Base-by-base conservation (phyloP, 306 rosid genomes). In the Inga leiocalycina region DNA sequence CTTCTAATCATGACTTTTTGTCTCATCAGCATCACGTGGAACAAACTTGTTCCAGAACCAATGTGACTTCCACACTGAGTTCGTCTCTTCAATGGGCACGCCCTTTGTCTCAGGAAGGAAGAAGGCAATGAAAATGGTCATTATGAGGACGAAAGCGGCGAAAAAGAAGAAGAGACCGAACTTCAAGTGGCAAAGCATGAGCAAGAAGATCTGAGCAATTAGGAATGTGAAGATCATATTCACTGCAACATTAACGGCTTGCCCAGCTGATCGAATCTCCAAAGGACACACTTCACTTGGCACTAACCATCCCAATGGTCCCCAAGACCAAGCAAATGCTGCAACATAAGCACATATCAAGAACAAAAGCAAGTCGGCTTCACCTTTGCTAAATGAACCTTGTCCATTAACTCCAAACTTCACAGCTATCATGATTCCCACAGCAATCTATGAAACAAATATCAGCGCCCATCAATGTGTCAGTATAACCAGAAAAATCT, bases 321-420 rank as follows among this genome's bases (percentile, higher is more conserved):
- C 93, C 92, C 92, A 93, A 7, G 95, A 93, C 97, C 97, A 91
- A 0, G 92, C 95, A 49, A 71, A 93, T 22, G 90, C 92, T 8
- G 93, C 92, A 11, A 91, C 93, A 6, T 86, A 93, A 10, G 66
- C 30, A 24, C 97, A 91, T 4, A 93, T 87, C 5, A 93, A 80
- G 51, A 84, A 34, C 65, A 91, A 17, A 10, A 89, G 75, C 7
- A 86, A 4, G 64, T 86, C 22, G 1, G 90, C 89, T 30, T 81
- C 80, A 0, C 57, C 81, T 24, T 24, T 57, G 32, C 75, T 22
- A 8, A 92, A 54, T 13, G 85, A 27, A 2, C 92, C 93, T 27
- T 84, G 65, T 2, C 92, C 92, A 3, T 41, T 70, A 4, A 74
- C 66, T 39, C 94, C 97, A 17, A 83, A 90, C 15, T 78, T 81